Percentiles rank a stretch among this genome's conserved stretches.
These are phyloP conservation scores for Pseudogymnoascus sp. DNA, from an alignment of 2,329 filamentous ascomycete genomes.

Conservation along the genomic window DNA sequence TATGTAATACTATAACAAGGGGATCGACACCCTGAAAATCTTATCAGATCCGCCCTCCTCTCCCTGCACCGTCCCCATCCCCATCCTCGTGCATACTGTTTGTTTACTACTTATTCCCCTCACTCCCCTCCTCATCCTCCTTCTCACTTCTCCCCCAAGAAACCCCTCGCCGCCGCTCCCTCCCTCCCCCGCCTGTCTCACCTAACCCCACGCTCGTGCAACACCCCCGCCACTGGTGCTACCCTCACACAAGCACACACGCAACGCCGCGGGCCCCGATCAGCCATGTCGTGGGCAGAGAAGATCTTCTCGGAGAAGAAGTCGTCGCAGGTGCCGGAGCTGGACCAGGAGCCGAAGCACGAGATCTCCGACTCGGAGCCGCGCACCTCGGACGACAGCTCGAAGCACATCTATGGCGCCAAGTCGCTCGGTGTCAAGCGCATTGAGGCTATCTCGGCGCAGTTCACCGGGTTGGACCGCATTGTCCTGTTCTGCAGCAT, in stretches of 20 bases:
- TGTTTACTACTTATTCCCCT: not conserved
- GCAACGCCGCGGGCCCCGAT: not conserved
- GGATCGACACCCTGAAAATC: not conserved
- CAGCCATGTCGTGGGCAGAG: not conserved
- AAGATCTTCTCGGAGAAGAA: not conserved
- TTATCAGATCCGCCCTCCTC: not conserved
- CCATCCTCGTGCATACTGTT: not conserved
- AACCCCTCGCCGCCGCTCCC: not conserved
- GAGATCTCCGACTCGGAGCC: not conserved
- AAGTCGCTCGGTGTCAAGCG: conserved; percentile 47
- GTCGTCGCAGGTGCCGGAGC: not conserved
- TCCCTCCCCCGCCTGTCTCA: not conserved
- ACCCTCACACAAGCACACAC: not conserved
- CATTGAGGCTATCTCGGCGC: conserved; percentile 46
- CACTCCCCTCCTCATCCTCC: not conserved
- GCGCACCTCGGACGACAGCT: not conserved
- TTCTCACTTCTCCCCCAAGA: not conserved
- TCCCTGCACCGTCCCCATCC: not conserved
- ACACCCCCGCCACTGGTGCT: not conserved
- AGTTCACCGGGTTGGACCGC: conserved; percentile 44
- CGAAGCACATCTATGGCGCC: conserved; percentile 3
- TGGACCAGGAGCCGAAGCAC: not conserved
- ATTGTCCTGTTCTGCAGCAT: conserved; percentile 50
- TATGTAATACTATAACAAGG: too few species aligned
- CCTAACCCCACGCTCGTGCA: not conserved